Conservation (phyloP, 192 early-diverging fungal genomes). For the Linnemannia exigua region DNA sequence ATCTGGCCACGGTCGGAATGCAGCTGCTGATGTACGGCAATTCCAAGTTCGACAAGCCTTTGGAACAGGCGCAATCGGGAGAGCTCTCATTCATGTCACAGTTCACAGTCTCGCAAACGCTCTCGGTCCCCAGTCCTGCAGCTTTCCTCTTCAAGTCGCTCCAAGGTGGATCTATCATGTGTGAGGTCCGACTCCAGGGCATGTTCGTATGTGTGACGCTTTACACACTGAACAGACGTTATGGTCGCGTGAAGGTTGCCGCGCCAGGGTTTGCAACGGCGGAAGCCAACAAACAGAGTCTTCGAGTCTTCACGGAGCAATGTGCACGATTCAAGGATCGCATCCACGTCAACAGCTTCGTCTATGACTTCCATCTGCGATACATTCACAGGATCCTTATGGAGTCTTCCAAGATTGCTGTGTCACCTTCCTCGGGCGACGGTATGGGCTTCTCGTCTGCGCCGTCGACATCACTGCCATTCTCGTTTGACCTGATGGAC, state of each 20-base stretch:
- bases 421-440: not conserved
- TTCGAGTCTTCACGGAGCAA: conserved; percentile 68
- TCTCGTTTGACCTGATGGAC: conserved; percentile 62
- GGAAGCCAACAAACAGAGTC: conserved; percentile 60
- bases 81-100: conserved; percentile 59
- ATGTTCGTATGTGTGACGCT: conserved; percentile 71
- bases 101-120: conserved; percentile 59
- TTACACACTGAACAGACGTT: conserved; percentile 68
- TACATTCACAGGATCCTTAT: conserved; percentile 64
- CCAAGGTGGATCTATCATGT: conserved; percentile 70
- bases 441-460: conserved; percentile 2
- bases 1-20: conserved; percentile 72
- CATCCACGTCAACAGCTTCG: conserved; percentile 74
- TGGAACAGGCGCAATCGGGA: conserved; percentile 41
- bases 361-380: conserved; percentile 71
- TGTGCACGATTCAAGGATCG: conserved; percentile 69
- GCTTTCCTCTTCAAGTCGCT: conserved; percentile 68
- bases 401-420: conserved; percentile 42
- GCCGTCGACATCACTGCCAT: conserved; percentile 32
- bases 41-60: conserved; percentile 54
- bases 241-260: conserved; percentile 60
- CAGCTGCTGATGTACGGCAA: conserved; percentile 67
- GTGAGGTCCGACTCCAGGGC: conserved; percentile 68
- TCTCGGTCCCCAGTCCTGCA: conserved; percentile 60
- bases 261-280: conserved; percentile 54